phyloP scores from a whole-genome alignment of 2,329 filamentous ascomycete genomes.

The Cryphonectria naterciae region DNA sequence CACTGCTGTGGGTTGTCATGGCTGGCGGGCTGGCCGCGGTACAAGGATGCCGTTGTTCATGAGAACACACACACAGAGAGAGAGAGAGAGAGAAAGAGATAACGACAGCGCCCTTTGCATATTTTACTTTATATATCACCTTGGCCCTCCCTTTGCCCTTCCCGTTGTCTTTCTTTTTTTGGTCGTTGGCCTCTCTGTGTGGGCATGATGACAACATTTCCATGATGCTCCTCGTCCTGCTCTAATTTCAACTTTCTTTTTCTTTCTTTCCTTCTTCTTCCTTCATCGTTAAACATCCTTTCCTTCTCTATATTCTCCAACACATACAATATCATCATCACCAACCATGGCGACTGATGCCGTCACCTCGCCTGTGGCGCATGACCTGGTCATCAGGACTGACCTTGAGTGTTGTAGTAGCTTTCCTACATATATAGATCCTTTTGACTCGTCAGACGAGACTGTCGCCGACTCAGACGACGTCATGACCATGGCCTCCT shows the following conservation, averaged over 20 bases:
- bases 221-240: slow-evolving; percentile 4
- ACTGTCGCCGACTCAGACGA: slow-evolving; percentile 30
- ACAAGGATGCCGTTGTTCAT: slow-evolving; percentile 19
- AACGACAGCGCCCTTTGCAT: background rate
- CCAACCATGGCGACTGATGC: slow-evolving; percentile 18
- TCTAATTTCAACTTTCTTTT: background rate
- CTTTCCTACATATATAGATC: slow-evolving; percentile 42
- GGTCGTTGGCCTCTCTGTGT: background rate
- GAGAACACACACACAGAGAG: background rate
- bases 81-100: background rate
- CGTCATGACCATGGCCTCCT: slow-evolving; percentile 34
- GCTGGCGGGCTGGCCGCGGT: slow-evolving; percentile 14
- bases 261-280: background rate
- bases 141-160: background rate
- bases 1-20: slow-evolving; percentile 12
- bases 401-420: slow-evolving; percentile 36
- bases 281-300: background rate
- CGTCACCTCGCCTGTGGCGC: slow-evolving; percentile 18
- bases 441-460: slow-evolving; percentile 37
- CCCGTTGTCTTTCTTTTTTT: background rate
- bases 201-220: background rate
- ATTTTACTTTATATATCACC: slow-evolving; percentile 21
- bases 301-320: background rate
- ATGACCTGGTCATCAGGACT: slow-evolving; percentile 38
- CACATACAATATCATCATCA: background rate